Percentiles rank a stretch among this genome's conserved stretches.
Conservation (phyloP, 1,284 basidiomycete species). For the Ustilago hordei region DNA sequence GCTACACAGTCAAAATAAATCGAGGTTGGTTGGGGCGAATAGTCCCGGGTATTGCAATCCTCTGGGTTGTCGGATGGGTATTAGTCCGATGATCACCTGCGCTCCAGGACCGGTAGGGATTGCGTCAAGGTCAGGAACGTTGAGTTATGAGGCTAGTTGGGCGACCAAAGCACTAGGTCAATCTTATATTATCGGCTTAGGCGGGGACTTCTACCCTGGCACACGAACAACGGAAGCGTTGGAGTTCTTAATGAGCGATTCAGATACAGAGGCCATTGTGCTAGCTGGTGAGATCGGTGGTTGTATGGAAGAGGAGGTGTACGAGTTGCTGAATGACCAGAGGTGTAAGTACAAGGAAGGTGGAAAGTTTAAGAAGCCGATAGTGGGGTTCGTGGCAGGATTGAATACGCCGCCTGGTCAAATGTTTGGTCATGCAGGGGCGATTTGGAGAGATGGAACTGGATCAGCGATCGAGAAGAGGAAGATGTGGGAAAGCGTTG, state of each 20-base stretch:
- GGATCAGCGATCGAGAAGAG: conserved; percentile 49
- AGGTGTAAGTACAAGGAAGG: conserved; percentile 24
- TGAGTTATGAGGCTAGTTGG: conserved; percentile 62
- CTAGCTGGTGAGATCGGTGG: conserved; percentile 60
- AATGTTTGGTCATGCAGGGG: conserved; percentile 59
- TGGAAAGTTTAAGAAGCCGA: conserved; percentile 43
- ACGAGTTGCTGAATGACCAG: conserved; percentile 37
- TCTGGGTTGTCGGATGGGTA: conserved; percentile 51
- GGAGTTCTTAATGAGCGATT: conserved; percentile 54
- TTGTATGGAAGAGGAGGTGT: conserved; percentile 61
- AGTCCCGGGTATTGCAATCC: conserved; percentile 60
- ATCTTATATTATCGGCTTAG: conserved; percentile 55
- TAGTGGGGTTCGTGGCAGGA: conserved; percentile 60
- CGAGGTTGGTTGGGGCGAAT: conserved; percentile 54
- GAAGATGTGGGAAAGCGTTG: conserved; percentile 38
- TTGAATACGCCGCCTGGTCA: conserved; percentile 54
- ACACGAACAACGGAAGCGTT: conserved; percentile 64
- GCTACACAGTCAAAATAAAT: conserved; percentile 52
- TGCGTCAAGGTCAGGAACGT: conserved; percentile 55
- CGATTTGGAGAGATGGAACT: conserved; percentile 56
- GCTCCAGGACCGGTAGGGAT: conserved; percentile 52
- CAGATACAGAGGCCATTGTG: conserved; percentile 39
- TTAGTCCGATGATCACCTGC: conserved; percentile 47
- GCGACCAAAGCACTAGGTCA: conserved; percentile 52
- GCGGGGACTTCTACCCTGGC: conserved; percentile 62